Percentiles rank a stretch among this genome's conserved stretches.
These are phyloP conservation scores for Tetrahymena thermophila DNA, from an alignment of 73 alveolate genomes.

Conservation along the genomic window DNA sequence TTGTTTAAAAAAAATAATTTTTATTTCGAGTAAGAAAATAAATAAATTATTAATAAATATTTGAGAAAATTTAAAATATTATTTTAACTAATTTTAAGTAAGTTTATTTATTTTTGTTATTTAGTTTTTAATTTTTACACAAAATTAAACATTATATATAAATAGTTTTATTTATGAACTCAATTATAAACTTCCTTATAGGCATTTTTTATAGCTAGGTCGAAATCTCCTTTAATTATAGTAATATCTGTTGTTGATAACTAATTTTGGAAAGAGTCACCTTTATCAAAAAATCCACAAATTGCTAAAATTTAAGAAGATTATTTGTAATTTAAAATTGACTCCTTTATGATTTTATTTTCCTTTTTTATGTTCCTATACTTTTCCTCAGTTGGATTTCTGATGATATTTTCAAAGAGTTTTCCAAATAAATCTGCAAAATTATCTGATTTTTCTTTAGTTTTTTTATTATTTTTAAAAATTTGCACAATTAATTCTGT, in stretches of 20 bases:
- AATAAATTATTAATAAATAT: no score
- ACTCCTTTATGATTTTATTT: neutral
- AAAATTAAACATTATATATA: no score
- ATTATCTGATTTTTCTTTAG: neutral
- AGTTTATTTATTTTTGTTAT: no score
- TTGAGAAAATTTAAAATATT: no score
- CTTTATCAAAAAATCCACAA: neutral
- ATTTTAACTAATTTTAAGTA: no score
- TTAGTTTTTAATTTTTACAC: no score
- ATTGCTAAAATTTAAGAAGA: neutral
- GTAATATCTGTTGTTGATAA: neutral
- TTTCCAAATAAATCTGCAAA: neutral
- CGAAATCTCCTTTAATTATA: neutral
- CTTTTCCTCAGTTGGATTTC: neutral
- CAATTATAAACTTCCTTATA: neutral
- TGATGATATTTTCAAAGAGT: neutral
- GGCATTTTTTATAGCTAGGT: neutral
- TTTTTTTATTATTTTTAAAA: neutral
- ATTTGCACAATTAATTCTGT: neutral
- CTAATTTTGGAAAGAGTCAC: neutral
- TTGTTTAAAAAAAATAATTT: no score
- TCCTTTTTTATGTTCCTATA: neutral
- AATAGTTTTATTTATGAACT: neutral
- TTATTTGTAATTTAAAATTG: neutral
- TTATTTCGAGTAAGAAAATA: no score